Evolutionary conservation across 345 rosid species (phyloP), one percentile per base, ranked within the genome.

Genomic region (Eucalyptus marginata): DNA sequence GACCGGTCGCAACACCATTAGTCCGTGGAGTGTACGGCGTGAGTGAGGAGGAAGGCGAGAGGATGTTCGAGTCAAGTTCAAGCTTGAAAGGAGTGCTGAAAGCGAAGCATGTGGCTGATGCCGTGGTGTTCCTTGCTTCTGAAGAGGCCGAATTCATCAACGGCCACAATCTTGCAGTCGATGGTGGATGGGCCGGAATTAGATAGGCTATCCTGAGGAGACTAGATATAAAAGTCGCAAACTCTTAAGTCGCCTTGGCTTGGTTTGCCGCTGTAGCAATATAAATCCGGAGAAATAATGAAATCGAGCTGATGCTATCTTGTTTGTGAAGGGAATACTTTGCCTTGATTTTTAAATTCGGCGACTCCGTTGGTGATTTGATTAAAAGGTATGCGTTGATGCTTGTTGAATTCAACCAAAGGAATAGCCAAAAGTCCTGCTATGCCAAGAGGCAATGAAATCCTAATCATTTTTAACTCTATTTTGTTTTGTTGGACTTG

Each of bases 1-100:
- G 79, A 68, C 76, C 86, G 6, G 89, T 89, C 56, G 88, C 85
- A 7, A 92, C 93, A 4, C 93, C 92, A 29, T 7, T 89, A 76
- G 0, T 86, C 1, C 36, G 88, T 15, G 6, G 8, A 14, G 4
- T 10, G 20, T 10, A 3, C 8, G 40, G 52, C 4, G 58, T 88
- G 89, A 88, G 52, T 16, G 54, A 11, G 50, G 88, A 62, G 49
- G 90, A 89, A 71, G 9, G 14, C 56, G 87, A 89, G 59, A 87
- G 17, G 27, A 17, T 9, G 36, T 86, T 44, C 18, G 89, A 88
- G 49, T 20, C 27, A 5, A 44, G 20, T 8, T 66, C 20, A 20
- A 56, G 12, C 46, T 44, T 92, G 89, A 85, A 1, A 49, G 87
- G 56, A 31, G 46, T 8, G 76, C 20, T 64, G 76, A 64, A 64